These are phyloP conservation scores for Botrytis hyacinthi DNA, from an alignment of 2,329 filamentous ascomycete species.

Conservation along the genomic window DNA sequence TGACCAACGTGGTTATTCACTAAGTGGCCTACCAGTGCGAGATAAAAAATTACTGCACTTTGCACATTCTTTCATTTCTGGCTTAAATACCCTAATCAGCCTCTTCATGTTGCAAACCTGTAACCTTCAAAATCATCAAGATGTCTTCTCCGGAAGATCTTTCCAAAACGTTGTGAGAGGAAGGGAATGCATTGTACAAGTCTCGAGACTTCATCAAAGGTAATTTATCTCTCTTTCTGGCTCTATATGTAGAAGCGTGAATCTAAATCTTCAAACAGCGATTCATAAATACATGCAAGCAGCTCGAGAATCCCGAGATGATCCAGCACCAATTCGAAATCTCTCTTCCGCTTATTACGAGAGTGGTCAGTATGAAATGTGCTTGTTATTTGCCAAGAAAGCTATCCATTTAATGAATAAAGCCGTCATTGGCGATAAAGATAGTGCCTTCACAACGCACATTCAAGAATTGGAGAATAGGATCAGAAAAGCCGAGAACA, in stretches of 20 bases:
- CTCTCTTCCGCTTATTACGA: neutral
- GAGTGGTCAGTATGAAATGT: neutral
- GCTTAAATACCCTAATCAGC: neutral
- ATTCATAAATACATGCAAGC: neutral
- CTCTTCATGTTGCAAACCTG: neutral
- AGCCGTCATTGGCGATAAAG: neutral
- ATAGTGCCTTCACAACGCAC: neutral
- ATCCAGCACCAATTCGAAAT: neutral
- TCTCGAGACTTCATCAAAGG: neutral
- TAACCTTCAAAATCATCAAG: neutral
- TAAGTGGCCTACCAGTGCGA: neutral
- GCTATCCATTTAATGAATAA: neutral
- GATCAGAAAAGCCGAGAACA: neutral
- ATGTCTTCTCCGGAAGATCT: neutral
- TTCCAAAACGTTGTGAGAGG: neutral
- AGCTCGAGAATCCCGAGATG: neutral
- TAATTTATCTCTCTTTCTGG: neutral
- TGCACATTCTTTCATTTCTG: neutral
- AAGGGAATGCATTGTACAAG: neutral
- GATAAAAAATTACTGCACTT: neutral
- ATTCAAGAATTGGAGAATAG: neutral
- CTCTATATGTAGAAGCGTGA: neutral
- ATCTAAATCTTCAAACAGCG: neutral
- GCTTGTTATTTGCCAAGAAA: neutral
- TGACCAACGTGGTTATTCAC: neutral